These are phyloP conservation scores for Pseudocercospora fuligena DNA, from an alignment of 2,329 filamentous ascomycete genomes.

Conservation along the genomic window DNA sequence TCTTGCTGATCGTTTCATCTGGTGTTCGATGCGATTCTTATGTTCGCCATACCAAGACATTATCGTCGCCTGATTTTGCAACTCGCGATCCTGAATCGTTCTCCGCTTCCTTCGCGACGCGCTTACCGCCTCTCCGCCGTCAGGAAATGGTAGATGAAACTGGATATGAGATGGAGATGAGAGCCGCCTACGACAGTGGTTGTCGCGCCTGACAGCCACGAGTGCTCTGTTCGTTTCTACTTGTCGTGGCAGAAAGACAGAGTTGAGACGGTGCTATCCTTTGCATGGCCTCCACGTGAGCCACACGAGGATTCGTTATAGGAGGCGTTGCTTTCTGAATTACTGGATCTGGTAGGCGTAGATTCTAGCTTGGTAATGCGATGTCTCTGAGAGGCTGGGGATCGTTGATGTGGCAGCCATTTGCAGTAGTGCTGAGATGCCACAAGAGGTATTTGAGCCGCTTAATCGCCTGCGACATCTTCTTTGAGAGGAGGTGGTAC, in stretches of 20 bases:
- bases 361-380: neutral
- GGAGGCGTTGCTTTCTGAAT: neutral
- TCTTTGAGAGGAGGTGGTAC: neutral
- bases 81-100: neutral
- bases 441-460: neutral
- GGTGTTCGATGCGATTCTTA: neutral
- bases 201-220: neutral
- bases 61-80: neutral
- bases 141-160: neutral
- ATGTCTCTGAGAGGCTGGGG: neutral
- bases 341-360: neutral
- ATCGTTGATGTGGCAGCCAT: no score
- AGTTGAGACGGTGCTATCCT: neutral
- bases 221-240: neutral
- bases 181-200: neutral
- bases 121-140: neutral
- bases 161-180: neutral
- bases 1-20: neutral
- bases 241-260: neutral
- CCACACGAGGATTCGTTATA: neutral
- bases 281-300: neutral
- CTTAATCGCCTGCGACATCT: neutral
- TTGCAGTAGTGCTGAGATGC: neutral
- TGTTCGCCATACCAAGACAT: neutral
- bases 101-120: neutral